Evolutionary conservation across 495 filamentous ascomycete genomes (phyloP).

Genomic region (Lophium mytilinum): DNA sequence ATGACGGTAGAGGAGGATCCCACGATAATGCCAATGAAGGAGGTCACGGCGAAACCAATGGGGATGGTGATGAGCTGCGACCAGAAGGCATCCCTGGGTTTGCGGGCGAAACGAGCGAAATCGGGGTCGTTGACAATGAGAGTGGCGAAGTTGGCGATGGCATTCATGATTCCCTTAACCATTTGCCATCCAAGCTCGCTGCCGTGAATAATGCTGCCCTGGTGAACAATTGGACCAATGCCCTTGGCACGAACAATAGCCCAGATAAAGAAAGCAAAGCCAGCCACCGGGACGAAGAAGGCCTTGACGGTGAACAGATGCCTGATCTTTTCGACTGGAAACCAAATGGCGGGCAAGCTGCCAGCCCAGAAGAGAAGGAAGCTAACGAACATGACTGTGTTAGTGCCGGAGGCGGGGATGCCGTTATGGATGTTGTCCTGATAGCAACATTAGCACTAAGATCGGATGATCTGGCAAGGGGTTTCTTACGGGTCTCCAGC

Average conservation of each 20-base stretch:
- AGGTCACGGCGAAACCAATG: conserved; percentile 76
- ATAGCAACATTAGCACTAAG: background rate
- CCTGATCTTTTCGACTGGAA: conserved; percentile 64
- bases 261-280: conserved; percentile 87
- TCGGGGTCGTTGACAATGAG: conserved; percentile 76
- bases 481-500: conserved; percentile 20
- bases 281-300: conserved; percentile 74
- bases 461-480: background rate
- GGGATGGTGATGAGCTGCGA: conserved; percentile 85
- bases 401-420: conserved; percentile 61
- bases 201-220: conserved; percentile 56
- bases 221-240: conserved; percentile 75
- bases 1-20: conserved; percentile 78
- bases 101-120: conserved; percentile 77
- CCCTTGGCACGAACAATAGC: conserved; percentile 74
- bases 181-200: conserved; percentile 71
- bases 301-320: conserved; percentile 92
- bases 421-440: conserved; percentile 52
- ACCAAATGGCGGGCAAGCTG: conserved; percentile 51
- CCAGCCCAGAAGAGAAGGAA: conserved; percentile 49
- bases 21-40: conserved; percentile 89
- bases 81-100: conserved; percentile 78
- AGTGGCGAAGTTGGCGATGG: conserved; percentile 89
- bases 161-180: conserved; percentile 75
- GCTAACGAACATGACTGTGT: conserved; percentile 56